Conservation (phyloP, 2,329 filamentous ascomycete species). For the Incumbomyces lentus region DNA sequence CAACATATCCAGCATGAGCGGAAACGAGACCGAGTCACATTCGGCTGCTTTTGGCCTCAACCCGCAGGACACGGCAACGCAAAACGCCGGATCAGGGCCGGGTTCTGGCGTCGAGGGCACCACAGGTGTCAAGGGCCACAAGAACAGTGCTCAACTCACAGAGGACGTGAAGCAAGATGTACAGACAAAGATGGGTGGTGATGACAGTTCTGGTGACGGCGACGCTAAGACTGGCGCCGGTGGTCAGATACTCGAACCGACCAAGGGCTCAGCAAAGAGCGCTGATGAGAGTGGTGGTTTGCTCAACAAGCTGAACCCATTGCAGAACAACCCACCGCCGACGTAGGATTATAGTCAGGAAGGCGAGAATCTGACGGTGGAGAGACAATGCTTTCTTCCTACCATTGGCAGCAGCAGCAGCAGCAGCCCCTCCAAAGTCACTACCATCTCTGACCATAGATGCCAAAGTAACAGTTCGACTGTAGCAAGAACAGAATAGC, state of each 20-base stretch:
- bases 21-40: conserved; percentile 10
- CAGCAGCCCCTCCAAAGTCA: too few relatives aligned
- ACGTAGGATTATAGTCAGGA: neutral
- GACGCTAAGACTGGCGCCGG: conserved; percentile 9
- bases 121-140: conserved; percentile 13
- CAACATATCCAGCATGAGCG: too few relatives aligned
- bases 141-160: conserved; percentile 3
- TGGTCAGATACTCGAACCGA: conserved; percentile 9
- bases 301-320: conserved; percentile 10
- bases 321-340: conserved; percentile 4
- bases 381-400: too few relatives aligned
- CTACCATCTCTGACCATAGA: too few relatives aligned
- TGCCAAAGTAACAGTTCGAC: too few relatives aligned
- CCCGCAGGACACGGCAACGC: conserved; percentile 13
- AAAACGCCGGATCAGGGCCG: conserved; percentile 13
- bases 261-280: conserved; percentile 13
- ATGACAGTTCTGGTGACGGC: too few relatives aligned
- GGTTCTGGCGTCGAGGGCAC: conserved; percentile 17
- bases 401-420: neutral
- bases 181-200: too few relatives aligned
- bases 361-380: neutral
- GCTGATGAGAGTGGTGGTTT: conserved; percentile 5
- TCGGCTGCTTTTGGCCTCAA: conserved; percentile 17
- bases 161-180: too few relatives aligned
- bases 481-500: too few relatives aligned